These are phyloP conservation scores for Sugiyamaella qingdaonensis DNA, from an alignment of 805 yeast species.

Conservation along the genomic window DNA sequence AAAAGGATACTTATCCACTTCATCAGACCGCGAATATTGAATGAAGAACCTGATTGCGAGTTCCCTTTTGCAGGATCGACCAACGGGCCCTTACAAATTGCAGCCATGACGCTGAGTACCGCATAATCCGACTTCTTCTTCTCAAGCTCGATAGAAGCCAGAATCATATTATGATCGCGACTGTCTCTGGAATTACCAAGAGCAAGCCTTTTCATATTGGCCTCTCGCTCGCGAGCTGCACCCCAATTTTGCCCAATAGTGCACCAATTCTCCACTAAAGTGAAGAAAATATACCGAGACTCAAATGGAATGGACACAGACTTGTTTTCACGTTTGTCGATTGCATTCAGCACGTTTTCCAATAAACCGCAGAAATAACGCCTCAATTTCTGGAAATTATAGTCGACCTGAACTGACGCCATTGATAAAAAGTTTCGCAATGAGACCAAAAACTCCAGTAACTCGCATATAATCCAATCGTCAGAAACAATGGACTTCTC, in stretches of 20 bases:
- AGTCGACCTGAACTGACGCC: constrained; percentile 56
- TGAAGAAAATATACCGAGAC: constrained; percentile 77
- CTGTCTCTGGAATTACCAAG: constrained; percentile 38
- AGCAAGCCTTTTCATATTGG: constrained; percentile 44
- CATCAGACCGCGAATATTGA: constrained; percentile 64
- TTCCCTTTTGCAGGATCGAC: constrained; percentile 28
- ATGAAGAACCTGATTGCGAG: constrained; percentile 50
- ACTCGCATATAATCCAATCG: constrained; percentile 60
- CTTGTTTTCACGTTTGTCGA: constrained; percentile 33
- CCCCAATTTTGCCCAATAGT: constrained; percentile 70
- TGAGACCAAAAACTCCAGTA: constrained; percentile 58
- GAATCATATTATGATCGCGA: constrained; percentile 36
- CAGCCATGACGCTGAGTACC: constrained; percentile 79
- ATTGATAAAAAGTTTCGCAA: constrained; percentile 56
- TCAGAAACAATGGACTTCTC: constrained; percentile 53
- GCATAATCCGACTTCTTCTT: constrained; percentile 63
- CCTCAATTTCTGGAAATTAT: constrained; percentile 71
- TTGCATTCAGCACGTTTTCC: constrained; percentile 58
- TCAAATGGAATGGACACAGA: constrained; percentile 74
- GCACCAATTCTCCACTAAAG: constrained; percentile 89
- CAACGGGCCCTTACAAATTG: constrained; percentile 71
- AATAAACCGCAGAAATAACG: constrained; percentile 79
- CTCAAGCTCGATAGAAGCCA: constrained; percentile 78
- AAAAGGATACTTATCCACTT: constrained; percentile 80
- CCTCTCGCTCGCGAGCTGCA: constrained; percentile 63